Conservation (phyloP, 257 asterid genomes). For the Petrea volubilis region DNA sequence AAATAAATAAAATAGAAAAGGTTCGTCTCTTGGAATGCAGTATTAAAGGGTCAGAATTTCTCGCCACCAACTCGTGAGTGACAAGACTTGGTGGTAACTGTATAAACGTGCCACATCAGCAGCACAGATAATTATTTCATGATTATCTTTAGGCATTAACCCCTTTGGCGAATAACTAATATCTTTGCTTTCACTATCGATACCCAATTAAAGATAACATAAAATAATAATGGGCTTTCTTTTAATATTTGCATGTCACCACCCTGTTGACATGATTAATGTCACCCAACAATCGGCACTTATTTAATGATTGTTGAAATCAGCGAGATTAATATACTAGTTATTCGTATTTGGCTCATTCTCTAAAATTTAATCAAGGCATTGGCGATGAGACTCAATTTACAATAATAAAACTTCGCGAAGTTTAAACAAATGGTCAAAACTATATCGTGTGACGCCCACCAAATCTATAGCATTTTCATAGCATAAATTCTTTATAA, state of each 20-base stretch:
- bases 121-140: constrained; percentile 16
- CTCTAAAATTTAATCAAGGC: background rate
- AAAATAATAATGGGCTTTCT: constrained; percentile 13
- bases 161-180: constrained; percentile 18
- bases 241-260: constrained; percentile 24
- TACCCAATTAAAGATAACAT: constrained; percentile 34
- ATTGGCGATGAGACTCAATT: constrained; percentile 19
- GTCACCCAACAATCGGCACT: constrained; percentile 29
- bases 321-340: background rate
- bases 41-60: constrained; percentile 12
- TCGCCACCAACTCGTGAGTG: constrained; percentile 12
- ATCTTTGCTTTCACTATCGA: constrained; percentile 33
- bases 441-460: background rate
- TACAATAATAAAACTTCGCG: background rate
- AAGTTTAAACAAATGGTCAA: background rate
- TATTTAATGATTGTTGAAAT: background rate
- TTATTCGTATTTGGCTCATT: background rate
- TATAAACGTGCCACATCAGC: constrained; percentile 1
- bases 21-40: background rate
- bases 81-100: constrained; percentile 7
- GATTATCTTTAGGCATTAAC: constrained; percentile 8
- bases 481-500: too few relatives aligned
- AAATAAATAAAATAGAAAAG: too few relatives aligned
- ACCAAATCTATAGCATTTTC: too few relatives aligned
- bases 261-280: constrained; percentile 34